Evolutionary conservation across 2,329 filamentous ascomycete genomes (phyloP).

Genomic region (Aurifilum marmelostoma): DNA sequence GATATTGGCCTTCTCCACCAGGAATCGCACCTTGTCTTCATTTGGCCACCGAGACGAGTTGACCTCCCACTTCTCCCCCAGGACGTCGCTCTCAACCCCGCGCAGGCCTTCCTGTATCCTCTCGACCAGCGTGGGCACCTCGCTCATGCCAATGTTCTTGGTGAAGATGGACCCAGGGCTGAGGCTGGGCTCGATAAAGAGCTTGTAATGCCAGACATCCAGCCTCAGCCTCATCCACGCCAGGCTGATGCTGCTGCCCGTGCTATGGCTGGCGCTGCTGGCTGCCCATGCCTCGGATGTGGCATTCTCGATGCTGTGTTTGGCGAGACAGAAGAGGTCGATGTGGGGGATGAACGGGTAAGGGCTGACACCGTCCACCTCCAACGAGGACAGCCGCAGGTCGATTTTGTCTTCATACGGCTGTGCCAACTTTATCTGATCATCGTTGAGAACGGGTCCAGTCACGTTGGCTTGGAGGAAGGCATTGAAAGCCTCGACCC

Average conservation of each 20-base stretch:
- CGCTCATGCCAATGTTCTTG: slow-evolving; percentile 61
- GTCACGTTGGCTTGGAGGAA: slow-evolving; percentile 90
- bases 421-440: slow-evolving; percentile 24
- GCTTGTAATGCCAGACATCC: slow-evolving; percentile 70
- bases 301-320: slow-evolving; percentile 46
- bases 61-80: slow-evolving; percentile 32
- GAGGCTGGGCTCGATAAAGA: slow-evolving; percentile 60
- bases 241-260: slow-evolving; percentile 38
- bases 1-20: slow-evolving; percentile 81
- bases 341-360: slow-evolving; percentile 84
- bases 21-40: slow-evolving; percentile 67
- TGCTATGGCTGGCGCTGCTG: background rate
- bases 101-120: slow-evolving; percentile 49
- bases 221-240: slow-evolving; percentile 71
- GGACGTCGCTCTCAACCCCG: slow-evolving; percentile 45
- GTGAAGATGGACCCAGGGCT: slow-evolving; percentile 59
- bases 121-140: slow-evolving; percentile 59
- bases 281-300: slow-evolving; percentile 42
- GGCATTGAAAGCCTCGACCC: slow-evolving; percentile 70
- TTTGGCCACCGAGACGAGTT: slow-evolving; percentile 41
- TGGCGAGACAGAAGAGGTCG: slow-evolving; percentile 79
- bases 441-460: slow-evolving; percentile 70
- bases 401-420: slow-evolving; percentile 41
- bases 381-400: slow-evolving; percentile 69
- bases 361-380: slow-evolving; percentile 81